Percentiles rank a stretch among this genome's conserved stretches.
Conservation (phyloP, 2,329 filamentous ascomycete genomes). For the Lizonia empirigonia region DNA sequence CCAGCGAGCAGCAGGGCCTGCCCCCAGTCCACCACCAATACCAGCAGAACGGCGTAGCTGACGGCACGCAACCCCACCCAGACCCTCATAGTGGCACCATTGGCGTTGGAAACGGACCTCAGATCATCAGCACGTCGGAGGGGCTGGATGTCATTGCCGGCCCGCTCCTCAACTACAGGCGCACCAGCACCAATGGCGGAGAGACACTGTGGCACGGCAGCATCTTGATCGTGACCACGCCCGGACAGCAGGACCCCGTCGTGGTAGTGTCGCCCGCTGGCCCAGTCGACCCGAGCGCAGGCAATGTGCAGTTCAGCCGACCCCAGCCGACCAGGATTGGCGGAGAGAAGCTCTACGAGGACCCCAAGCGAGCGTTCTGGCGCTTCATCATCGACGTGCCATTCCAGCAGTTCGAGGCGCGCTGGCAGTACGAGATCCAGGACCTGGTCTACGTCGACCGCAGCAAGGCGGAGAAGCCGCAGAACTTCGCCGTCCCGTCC, state of each 20-base stretch:
- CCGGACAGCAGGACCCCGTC: constrained; percentile 66
- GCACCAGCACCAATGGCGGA: constrained; percentile 64
- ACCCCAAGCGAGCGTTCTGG: constrained; percentile 64
- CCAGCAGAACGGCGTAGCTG: constrained; percentile 4
- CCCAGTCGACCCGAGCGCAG: constrained; percentile 29
- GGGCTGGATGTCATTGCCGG: constrained; percentile 68
- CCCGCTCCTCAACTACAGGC: constrained; percentile 77
- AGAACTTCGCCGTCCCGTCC: constrained; percentile 62
- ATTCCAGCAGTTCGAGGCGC: constrained; percentile 73
- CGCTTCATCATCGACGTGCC: constrained; percentile 64
- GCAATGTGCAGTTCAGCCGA: constrained; percentile 34
- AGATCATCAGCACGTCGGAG: constrained; percentile 50
- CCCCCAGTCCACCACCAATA: neutral
- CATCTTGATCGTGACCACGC: constrained; percentile 79
- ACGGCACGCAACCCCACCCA: constrained; percentile 15
- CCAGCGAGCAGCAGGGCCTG: constrained; percentile 12
- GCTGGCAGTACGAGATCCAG: constrained; percentile 79
- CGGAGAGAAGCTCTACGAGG: constrained; percentile 65
- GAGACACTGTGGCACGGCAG: constrained; percentile 76
- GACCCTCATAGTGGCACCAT: constrained; percentile 32
- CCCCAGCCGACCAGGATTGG: constrained; percentile 44
- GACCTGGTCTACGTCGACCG: constrained; percentile 66
- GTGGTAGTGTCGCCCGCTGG: constrained; percentile 64
- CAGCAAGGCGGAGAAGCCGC: constrained; percentile 42
- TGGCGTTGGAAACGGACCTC: constrained; percentile 52